phyloP scores from a whole-genome alignment of 148 eudicot genomes.

The Chenopodium suecicum region DNA sequence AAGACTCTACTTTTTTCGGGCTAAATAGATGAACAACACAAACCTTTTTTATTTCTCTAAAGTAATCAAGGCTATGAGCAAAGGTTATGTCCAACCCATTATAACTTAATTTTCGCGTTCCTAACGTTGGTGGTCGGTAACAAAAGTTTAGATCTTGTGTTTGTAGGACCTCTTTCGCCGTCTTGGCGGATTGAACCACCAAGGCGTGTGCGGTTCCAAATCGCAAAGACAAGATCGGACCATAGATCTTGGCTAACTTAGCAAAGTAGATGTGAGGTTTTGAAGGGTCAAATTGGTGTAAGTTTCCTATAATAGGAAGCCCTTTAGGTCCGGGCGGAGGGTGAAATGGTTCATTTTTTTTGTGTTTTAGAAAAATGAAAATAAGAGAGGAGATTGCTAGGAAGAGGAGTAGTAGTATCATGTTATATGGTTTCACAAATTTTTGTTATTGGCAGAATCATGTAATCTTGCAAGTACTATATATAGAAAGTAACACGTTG shows the following conservation, averaged over 20 bases:
- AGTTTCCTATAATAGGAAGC: slow-evolving; percentile 19
- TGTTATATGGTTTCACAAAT: too few species aligned
- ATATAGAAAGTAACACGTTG: too few species aligned
- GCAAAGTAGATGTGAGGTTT: slow-evolving; percentile 15
- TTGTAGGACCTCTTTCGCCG: slow-evolving; percentile 25
- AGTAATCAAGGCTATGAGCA: neutral
- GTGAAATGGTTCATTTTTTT: neutral
- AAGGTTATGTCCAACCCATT: neutral
- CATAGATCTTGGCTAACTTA: slow-evolving; percentile 26
- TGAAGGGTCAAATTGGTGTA: slow-evolving; percentile 14
- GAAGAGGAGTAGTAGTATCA: too few species aligned
- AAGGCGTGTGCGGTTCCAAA: slow-evolving; percentile 12
- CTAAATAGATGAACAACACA: slow-evolving; percentile 11
- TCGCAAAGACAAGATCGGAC: slow-evolving; percentile 25
- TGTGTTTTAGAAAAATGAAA: neutral
- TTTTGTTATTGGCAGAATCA: too few species aligned
- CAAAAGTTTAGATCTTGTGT: slow-evolving; percentile 32
- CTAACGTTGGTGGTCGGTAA: slow-evolving; percentile 19
- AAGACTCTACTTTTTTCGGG: neutral
- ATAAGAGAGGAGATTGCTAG: too few species aligned
- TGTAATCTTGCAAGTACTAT: too few species aligned
- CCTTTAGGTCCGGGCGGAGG: slow-evolving; percentile 25
- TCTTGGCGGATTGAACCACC: slow-evolving; percentile 25
- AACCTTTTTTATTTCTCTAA: slow-evolving; percentile 7
- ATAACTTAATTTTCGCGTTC: slow-evolving; percentile 18